Evolutionary conservation across 805 yeast species (phyloP).

Genomic region (Scheffersomyces ergatensis): DNA sequence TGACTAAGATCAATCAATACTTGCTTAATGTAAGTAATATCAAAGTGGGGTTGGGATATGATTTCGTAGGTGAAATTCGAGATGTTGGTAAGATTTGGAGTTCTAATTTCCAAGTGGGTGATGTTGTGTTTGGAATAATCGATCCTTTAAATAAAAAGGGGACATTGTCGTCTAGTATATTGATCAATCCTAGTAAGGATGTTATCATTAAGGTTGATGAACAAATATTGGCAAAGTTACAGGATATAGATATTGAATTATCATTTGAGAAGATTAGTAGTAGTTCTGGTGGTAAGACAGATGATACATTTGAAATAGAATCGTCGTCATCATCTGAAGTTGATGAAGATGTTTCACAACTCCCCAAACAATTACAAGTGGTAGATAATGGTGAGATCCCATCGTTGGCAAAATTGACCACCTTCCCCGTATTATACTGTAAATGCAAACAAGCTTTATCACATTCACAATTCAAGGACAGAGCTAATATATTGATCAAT

Average conservation of each 20-base stretch:
- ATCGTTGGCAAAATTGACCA: conserved; percentile 29
- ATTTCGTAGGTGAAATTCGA: conserved; percentile 59
- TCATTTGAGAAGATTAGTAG: conserved; percentile 6
- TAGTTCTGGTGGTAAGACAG: neutral
- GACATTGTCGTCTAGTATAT: conserved; percentile 53
- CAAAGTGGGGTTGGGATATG: conserved; percentile 66
- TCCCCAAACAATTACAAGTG: neutral
- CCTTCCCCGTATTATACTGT: conserved; percentile 33
- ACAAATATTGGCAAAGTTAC: conserved; percentile 16
- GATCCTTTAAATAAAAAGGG: conserved; percentile 55
- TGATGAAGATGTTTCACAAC: neutral
- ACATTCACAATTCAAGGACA: conserved; percentile 17
- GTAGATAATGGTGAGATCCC: conserved; percentile 14
- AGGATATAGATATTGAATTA: conserved; percentile 21
- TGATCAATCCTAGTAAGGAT: conserved; percentile 53
- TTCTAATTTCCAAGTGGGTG: conserved; percentile 48
- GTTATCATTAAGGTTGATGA: conserved; percentile 25
- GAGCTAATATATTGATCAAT: conserved; percentile 34
- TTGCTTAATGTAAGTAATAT: conserved; percentile 49
- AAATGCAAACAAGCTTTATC: conserved; percentile 35
- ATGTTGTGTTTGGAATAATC: conserved; percentile 61
- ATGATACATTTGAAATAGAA: conserved; percentile 13
- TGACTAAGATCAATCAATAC: conserved; percentile 58
- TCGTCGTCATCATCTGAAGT: conserved; percentile 5
- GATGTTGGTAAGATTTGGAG: conserved; percentile 46